Evolutionary conservation across 1,284 basidiomycete species (phyloP), one percentile per base, ranked within the genome.

Genomic region (Ceratobasidium sp.): DNA sequence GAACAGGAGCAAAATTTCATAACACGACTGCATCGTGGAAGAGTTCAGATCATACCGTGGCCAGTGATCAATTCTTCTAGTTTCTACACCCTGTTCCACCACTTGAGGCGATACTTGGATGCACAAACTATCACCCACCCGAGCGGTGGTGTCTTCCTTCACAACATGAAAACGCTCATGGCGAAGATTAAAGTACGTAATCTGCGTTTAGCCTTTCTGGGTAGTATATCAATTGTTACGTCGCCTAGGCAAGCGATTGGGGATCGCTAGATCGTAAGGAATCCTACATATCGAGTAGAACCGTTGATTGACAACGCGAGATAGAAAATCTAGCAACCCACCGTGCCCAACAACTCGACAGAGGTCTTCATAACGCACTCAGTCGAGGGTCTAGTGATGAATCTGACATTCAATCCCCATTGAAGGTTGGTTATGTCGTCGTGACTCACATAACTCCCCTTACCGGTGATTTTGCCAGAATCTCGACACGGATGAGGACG

Each of bases 1-100:
- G 85, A 86, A 60, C 83, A 85, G 75, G 83, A 80, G 30, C 78
- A 82, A 0, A 87, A 87, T 70, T 87, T 87, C 74, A 84, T 87
- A 62, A 81, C 82, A 14, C 80, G 79, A 1, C 76, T 86, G 5
- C 83, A 87, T 69, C 56, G 58, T 27, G 42, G 53, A 42, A 39
- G 60, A 6, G 29, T 71, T 5, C 42, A 58, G 8, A 60, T 69
- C 36, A 44, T 57, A 23, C 52, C 62, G 9, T 60, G 71, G 42
- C 54, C 57, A 5, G 46, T 36, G 13, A 56, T 69, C 11, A 67
- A 73, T 6, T 69, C 62, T 0, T 23, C 44, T 4, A 71, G 60
- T 1, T 64, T 73, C 36, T 87, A 87, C 71, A 78, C 74, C 2
- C 71, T 84, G 21, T 86, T 87, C 66, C 76, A 78, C 0, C 74